Base-by-base conservation (phyloP, 805 yeast species). In the Torulaspora indica region DNA sequence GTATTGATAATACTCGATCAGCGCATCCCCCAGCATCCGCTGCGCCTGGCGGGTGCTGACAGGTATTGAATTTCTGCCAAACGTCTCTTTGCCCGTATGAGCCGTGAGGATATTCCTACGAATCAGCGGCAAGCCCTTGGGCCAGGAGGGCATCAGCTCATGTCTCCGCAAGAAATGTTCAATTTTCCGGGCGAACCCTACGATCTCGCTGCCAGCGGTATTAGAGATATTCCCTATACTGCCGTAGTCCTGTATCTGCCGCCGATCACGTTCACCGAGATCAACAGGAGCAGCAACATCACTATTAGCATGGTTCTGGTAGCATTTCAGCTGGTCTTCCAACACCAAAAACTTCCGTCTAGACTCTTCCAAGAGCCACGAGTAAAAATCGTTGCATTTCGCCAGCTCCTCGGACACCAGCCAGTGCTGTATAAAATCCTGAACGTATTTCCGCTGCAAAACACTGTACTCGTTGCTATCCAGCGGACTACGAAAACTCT, bases 351-450 rank as follows among this genome's bases (percentile, higher is more conserved):
- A 63, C 42, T 61, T 61, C 25, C 48, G 47, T 23, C 45, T 51
- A 24, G 57, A 57, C 32, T 58, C 56, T 20, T 56, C 51, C 27
- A 63, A 42, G 28, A 61, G 50, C 64, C 67, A 60, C 8, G 49
- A 44, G 31, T 65, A 65, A 43, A 65, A 65, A 15, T 51, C 62
- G 39, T 65, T 61, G 39, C 66, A 60, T 36, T 64, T 64, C 8
- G 48, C 49, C 20, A 63, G 42, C 45, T 65, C 60, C 12, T 50
- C 55, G 3, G 48, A 51, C 9, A 63, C 54, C 10, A 64, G 35
- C 69, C 69, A 65, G 28, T 57, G 54, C 30, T 63, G 58, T 10
- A 65, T 53, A 40, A 65, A 65, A 22, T 57, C 61, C 6, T 52
- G 53, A 9, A 56, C 50, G 18, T 55, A 53, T 18, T 49, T 46